Evolutionary conservation across 2,329 filamentous ascomycete genomes (phyloP), one percentile per base, ranked within the genome.

Genomic region (Pestalotiopsis sp.): DNA sequence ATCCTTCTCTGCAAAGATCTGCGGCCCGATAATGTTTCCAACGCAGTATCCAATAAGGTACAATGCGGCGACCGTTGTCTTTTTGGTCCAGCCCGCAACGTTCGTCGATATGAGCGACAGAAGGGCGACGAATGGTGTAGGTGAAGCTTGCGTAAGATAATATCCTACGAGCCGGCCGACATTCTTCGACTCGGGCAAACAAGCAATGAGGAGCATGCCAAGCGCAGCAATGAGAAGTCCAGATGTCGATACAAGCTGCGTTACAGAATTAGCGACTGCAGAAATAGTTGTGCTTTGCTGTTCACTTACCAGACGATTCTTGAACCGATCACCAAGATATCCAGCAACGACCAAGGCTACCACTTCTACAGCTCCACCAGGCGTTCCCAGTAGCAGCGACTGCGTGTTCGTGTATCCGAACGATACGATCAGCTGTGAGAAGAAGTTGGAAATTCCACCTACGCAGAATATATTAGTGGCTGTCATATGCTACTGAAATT

Each of bases 351-450:
- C 77, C 11, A 92, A 78, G 0, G 86, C 81, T 36, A 91, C 80
- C 25, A 92, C 82, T 79, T 92, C 89, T 41, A 92, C 84, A 0
- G 86, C 90, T 4, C 91, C 91, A 9, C 87, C 89, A 0, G 91
- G 91, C 0, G 86, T 88, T 57, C 90, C 90, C 70, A 91, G 87
- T 1, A 93, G 84, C 2, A 93, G 81, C 4, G 88, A 90, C 73
- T 92, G 80, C 69, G 90, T 83, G 2, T 83, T 78, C 0, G 88
- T 89, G 77, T 90, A 93, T 11, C 91, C 91, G 72, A 93, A 93
- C 2, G 80, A 80, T 14, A 81, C 79, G 65, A 83, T 82, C 20
- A 83, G 74, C 68, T 82, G 80, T 13, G 79, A 80, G 69, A 82
- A 82, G 72, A 81, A 83, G 65, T 81, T 81, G 40, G 74, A 73